A percentile compares a stretch with the other conserved stretches of the same genome.
These are phyloP conservation scores for Beauveria rudraprayagi DNA, from an alignment of 2,329 filamentous ascomycete species.

Conservation along the genomic window DNA sequence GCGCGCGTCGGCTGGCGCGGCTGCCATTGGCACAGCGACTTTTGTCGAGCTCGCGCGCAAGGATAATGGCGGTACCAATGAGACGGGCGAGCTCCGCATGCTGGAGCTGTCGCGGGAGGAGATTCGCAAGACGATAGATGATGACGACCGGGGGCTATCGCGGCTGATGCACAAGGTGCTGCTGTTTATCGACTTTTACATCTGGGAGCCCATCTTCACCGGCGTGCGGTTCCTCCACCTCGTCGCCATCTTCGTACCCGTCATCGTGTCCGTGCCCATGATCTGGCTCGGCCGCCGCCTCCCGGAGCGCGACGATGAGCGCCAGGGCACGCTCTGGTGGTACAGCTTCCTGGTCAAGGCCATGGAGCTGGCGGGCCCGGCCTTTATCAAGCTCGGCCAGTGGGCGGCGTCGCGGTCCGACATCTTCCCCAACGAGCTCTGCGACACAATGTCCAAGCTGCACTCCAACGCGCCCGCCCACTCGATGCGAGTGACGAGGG, in stretches of 20 bases:
- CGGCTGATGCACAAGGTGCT: slow-evolving; percentile 51
- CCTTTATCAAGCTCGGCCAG: slow-evolving; percentile 98
- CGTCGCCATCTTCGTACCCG: slow-evolving; percentile 81
- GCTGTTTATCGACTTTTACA: slow-evolving; percentile 60
- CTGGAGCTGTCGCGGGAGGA: slow-evolving; percentile 72
- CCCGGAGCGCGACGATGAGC: slow-evolving; percentile 61
- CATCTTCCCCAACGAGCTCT: slow-evolving; percentile 92
- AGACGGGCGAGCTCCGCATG: slow-evolving; percentile 81
- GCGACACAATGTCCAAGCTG: slow-evolving; percentile 84
- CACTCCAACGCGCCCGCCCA: slow-evolving; percentile 94
- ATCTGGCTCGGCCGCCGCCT: slow-evolving; percentile 70
- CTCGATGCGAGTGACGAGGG: slow-evolving; percentile 69
- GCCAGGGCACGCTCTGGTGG: slow-evolving; percentile 85
- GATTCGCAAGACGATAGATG: slow-evolving; percentile 59
- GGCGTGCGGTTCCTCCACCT: slow-evolving; percentile 83
- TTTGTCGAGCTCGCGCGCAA: slow-evolving; percentile 52
- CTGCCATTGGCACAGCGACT: slow-evolving; percentile 43
- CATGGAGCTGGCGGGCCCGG: slow-evolving; percentile 90
- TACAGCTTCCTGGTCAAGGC: slow-evolving; percentile 77
- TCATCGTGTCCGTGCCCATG: slow-evolving; percentile 68
- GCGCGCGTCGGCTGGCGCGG: slow-evolving; percentile 32
- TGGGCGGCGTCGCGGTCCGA: slow-evolving; percentile 96
- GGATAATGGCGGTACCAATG: slow-evolving; percentile 38
- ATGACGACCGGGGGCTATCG: slow-evolving; percentile 51
- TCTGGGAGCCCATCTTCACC: slow-evolving; percentile 83